Evolutionary conservation across 345 rosid genomes (phyloP).

Genomic region (Schrenkiella parvula): DNA sequence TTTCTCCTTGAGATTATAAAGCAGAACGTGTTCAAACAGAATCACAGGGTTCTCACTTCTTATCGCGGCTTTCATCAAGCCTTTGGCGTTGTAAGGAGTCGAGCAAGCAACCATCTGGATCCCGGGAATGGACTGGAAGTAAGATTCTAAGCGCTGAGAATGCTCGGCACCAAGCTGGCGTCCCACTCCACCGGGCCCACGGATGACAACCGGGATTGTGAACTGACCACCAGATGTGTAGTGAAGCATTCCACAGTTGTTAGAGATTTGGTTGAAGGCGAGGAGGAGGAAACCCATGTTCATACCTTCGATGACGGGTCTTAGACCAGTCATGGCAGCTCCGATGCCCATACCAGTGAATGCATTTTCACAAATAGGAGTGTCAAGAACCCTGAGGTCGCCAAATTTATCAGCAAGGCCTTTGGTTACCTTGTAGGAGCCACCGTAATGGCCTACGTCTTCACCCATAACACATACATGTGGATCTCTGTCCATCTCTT

Average conservation of each 20-base stretch:
- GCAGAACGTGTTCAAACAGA: slow-evolving; percentile 92
- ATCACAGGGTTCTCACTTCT: slow-evolving; percentile 97
- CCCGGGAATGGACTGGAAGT: slow-evolving; percentile 97
- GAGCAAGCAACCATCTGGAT: slow-evolving; percentile 99
- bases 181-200: slow-evolving; percentile 99
- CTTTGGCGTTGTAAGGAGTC: slow-evolving; percentile 97
- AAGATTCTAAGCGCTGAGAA: slow-evolving; percentile 92
- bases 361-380: slow-evolving; percentile 93
- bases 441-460: slow-evolving; percentile 97
- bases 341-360: slow-evolving; percentile 98
- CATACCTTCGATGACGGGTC: slow-evolving; percentile 92
- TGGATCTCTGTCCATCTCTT: slow-evolving; percentile 97
- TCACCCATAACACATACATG: slow-evolving; percentile 88
- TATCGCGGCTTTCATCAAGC: slow-evolving; percentile 97
- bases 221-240: slow-evolving; percentile 99
- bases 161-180: slow-evolving; percentile 98
- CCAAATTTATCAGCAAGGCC: slow-evolving; percentile 74
- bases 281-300: slow-evolving; percentile 98
- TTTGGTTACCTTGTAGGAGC: slow-evolving; percentile 89
- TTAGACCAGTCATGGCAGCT: slow-evolving; percentile 91
- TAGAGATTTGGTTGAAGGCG: slow-evolving; percentile 97
- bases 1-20: slow-evolving; percentile 95
- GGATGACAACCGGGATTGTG: slow-evolving; percentile 79
- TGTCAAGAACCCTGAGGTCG: slow-evolving; percentile 92
- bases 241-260: slow-evolving; percentile 98